A percentile compares a stretch with the other conserved stretches of the same genome.
Conservation (phyloP, 2,329 filamentous ascomycete species). For the Colletotrichum sp. region DNA sequence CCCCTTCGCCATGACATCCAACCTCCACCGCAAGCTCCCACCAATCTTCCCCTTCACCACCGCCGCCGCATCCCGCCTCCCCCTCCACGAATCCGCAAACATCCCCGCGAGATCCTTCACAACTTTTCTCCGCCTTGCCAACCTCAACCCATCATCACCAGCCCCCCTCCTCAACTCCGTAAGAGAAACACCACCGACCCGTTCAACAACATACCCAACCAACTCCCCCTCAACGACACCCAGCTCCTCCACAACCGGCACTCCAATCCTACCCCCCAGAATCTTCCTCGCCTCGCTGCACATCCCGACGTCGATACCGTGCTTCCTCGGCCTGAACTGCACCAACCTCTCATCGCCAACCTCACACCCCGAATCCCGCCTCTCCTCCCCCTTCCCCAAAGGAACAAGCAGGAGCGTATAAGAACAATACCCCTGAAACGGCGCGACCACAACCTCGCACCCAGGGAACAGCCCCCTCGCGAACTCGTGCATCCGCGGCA, state of each 20-base stretch:
- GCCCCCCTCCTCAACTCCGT: constrained; percentile 30
- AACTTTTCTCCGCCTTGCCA: constrained; percentile 28
- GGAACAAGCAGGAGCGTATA: constrained; percentile 46
- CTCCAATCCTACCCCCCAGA: constrained; percentile 39
- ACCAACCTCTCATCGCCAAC: constrained; percentile 31
- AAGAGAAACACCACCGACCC: constrained; percentile 46
- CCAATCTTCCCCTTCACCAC: constrained; percentile 40
- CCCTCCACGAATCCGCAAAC: constrained; percentile 41
- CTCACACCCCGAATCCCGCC: neutral
- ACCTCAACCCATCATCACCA: neutral
- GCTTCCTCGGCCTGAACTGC: constrained; percentile 52
- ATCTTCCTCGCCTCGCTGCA: constrained; percentile 39
- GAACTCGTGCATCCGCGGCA: constrained; percentile 29
- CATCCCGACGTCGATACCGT: constrained; percentile 44
- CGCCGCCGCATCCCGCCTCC: constrained; percentile 10
- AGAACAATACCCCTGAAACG: constrained; percentile 56
- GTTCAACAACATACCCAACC: constrained; percentile 45
- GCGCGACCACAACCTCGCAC: constrained; percentile 32
- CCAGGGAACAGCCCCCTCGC: constrained; percentile 34
- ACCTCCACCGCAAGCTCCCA: constrained; percentile 41
- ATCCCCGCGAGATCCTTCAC: constrained; percentile 46
- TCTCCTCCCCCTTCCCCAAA: constrained; percentile 21
- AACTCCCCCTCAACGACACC: constrained; percentile 31
- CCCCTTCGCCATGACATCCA: constrained; percentile 36
- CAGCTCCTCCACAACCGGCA: constrained; percentile 45